Base-by-base conservation (phyloP, 2,329 filamentous ascomycete species). In the Pyricularia grisea region DNA sequence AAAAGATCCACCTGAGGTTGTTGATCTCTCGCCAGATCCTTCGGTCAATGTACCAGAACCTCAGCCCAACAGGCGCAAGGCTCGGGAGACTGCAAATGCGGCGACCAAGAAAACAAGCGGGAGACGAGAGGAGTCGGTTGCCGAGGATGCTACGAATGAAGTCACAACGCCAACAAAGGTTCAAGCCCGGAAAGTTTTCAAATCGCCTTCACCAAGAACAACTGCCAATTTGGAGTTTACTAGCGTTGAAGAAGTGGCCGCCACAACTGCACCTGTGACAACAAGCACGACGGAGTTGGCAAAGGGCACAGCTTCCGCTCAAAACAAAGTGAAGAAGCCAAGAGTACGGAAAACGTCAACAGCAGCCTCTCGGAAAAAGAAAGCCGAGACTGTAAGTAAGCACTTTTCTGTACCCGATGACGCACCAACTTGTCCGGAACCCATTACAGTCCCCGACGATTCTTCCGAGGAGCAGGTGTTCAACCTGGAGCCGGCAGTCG, bases 401-500 rank as follows among this genome's bases (percentile, higher is more conserved):
- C 77, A 81, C 68, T 79, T 79, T 66, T 28, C 69, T 14, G 50
- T 50, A 23, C 25, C 36, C 31, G 67, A 74, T 65, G 72, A 75
- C 42, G 33, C 69, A 2, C 71, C 66, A n/a, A n/a, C 27, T 17
- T 9, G 42, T 14, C 27, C 36, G 27, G 6, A 30, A 27, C n/a
- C 65, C 20, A n/a, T 25, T 2, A n/a, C 25, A 58, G 25, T 31
- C 23, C 27, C 66, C 4, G 17, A 31, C 7, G 25, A 25, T 60
- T 27, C 23, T 50, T 10, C 27, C 12, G 27, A 55, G 17, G 60
- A 71, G n/a, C 78, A 79, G 66, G 74, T 79, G 0, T 72, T 81
- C 2, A 73, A 77, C 25, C 70, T 83, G 10, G 83, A 85, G 67
- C 77, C 76, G 65, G 90, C 90, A 9, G 76, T 85, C 30, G 80